A percentile compares a stretch with the other conserved stretches of the same genome.
Conservation (phyloP, 768 basidiomycete species). For the Leccinum broughii region DNA sequence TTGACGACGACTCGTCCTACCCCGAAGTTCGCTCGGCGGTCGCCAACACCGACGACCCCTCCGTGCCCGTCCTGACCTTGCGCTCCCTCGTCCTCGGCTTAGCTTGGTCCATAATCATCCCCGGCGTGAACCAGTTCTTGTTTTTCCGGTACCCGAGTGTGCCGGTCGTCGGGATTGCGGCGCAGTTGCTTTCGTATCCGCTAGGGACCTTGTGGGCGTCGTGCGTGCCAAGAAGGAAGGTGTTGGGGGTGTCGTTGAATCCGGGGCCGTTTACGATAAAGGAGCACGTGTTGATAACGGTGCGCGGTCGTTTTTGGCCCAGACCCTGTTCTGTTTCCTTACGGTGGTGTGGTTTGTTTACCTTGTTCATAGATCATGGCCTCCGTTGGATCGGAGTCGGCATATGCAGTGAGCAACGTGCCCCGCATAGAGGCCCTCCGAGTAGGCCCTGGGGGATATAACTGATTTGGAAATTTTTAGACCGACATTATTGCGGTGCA, state of each 20-base stretch:
- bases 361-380: slow-evolving; percentile 48
- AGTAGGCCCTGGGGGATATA: background rate
- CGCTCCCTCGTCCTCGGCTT: slow-evolving; percentile 76
- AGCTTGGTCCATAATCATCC: slow-evolving; percentile 62
- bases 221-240: slow-evolving; percentile 50
- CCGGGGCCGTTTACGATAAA: slow-evolving; percentile 79
- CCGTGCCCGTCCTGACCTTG: slow-evolving; percentile 60
- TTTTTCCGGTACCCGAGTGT: slow-evolving; percentile 76
- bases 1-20: slow-evolving; percentile 68
- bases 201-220: slow-evolving; percentile 59
- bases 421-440: background rate
- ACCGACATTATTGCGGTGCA: slow-evolving; percentile 80
- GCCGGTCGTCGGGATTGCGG: slow-evolving; percentile 61
- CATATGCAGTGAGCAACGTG: slow-evolving; percentile 51
- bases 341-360: slow-evolving; percentile 11
- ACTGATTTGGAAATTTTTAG: slow-evolving; percentile 15
- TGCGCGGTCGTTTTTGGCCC: slow-evolving; percentile 37
- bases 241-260: slow-evolving; percentile 65
- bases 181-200: slow-evolving; percentile 71
- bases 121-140: slow-evolving; percentile 74
- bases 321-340: background rate
- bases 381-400: slow-evolving; percentile 52
- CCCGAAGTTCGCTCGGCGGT: slow-evolving; percentile 73
- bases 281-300: slow-evolving; percentile 69
- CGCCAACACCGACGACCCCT: slow-evolving; percentile 68